Evolutionary conservation across 2,329 filamentous ascomycete genomes (phyloP).

Genomic region (Macrophomina phaseolina): DNA sequence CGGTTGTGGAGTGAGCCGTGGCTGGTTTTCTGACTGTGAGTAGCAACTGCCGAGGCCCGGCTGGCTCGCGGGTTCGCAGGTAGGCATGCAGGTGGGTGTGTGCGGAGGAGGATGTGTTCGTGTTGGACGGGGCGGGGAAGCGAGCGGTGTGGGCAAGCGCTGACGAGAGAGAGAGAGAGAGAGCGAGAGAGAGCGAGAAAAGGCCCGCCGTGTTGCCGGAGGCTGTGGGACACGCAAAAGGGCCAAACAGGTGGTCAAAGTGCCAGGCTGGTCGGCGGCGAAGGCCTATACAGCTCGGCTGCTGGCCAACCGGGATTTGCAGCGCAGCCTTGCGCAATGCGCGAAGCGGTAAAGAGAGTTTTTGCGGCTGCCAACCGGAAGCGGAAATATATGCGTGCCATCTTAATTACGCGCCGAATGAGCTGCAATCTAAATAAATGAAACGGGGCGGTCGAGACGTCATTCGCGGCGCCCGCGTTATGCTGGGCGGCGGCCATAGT

Average conservation of each 20-base stretch:
- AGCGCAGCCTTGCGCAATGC: background rate
- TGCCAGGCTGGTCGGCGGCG: no score
- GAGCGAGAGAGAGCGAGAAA: background rate
- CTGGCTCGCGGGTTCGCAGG: background rate
- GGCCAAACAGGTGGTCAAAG: no score
- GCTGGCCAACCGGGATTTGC: background rate
- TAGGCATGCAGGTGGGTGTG: background rate
- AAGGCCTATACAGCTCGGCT: background rate
- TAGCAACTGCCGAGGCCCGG: background rate
- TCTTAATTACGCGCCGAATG: constrained; percentile 16
- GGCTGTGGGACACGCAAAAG: no score
- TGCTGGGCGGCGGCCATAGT: background rate
- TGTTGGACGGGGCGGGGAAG: background rate
- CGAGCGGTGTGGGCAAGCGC: background rate
- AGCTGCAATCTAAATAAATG: constrained; percentile 21
- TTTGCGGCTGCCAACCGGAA: background rate
- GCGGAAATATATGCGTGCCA: constrained; percentile 19
- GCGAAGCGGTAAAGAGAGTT: background rate
- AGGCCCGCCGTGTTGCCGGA: no score
- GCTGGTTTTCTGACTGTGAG: background rate
- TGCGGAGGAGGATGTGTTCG: background rate
- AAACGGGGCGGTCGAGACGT: constrained; percentile 8
- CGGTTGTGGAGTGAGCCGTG: background rate
- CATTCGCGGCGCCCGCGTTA: background rate
- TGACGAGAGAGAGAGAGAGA: background rate